A percentile compares a stretch with the other conserved stretches of the same genome.
Conservation (phyloP, 768 basidiomycete species). For the Termitomyces sp. region DNA sequence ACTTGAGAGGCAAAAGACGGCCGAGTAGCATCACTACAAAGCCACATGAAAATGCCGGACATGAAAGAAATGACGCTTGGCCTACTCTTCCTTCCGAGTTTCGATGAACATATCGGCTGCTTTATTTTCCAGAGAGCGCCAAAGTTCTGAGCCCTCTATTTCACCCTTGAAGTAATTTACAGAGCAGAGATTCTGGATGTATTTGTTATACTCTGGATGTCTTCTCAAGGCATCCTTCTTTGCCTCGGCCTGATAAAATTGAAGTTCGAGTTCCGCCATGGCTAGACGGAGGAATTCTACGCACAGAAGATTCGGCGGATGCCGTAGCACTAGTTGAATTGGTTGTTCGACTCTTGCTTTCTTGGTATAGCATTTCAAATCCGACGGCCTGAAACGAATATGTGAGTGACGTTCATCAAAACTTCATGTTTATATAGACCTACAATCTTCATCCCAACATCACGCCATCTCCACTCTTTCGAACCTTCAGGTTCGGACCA, state of each 20-base stretch:
- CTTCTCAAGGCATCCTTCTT: slow-evolving; percentile 62
- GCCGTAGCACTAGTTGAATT: slow-evolving; percentile 28
- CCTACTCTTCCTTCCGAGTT: slow-evolving; percentile 58
- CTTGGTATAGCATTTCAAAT: slow-evolving; percentile 95
- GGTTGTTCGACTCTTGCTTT: slow-evolving; percentile 58
- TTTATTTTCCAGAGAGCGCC: slow-evolving; percentile 67
- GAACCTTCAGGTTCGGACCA: slow-evolving; percentile 61
- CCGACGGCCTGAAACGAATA: slow-evolving; percentile 65
- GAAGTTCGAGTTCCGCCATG: background rate
- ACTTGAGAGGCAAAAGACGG: slow-evolving; percentile 5
- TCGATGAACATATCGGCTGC: slow-evolving; percentile 65
- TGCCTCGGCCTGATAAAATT: slow-evolving; percentile 44
- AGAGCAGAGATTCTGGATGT: slow-evolving; percentile 57
- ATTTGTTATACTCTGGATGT: slow-evolving; percentile 63
- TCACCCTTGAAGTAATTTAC: slow-evolving; percentile 78
- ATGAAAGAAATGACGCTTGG: background rate
- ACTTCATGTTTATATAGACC: slow-evolving; percentile 13
- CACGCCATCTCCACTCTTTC: slow-evolving; percentile 70
- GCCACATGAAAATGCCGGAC: slow-evolving; percentile 20
- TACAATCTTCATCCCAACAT: slow-evolving; percentile 92
- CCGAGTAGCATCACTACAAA: slow-evolving; percentile 1
- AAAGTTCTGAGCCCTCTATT: slow-evolving; percentile 67
- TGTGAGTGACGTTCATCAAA: slow-evolving; percentile 4
- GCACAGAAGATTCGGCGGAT: slow-evolving; percentile 41
- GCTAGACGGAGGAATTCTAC: slow-evolving; percentile 13